These are phyloP conservation scores for Cenococcum geophilum DNA, from an alignment of 495 filamentous ascomycete species.

Conservation along the genomic window DNA sequence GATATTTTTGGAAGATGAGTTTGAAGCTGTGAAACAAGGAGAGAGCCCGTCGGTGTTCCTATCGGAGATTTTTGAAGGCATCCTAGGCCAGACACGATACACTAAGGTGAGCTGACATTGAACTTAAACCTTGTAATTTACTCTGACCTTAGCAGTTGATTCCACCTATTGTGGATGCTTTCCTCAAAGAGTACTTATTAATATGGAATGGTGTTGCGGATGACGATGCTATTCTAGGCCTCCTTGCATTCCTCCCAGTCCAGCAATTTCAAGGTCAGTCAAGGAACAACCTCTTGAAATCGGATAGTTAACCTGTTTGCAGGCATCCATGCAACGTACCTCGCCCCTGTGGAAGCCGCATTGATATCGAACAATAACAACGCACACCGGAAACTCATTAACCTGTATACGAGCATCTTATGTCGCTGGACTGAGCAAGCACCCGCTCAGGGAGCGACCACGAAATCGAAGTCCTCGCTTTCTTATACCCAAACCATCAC, in stretches of 20 bases:
- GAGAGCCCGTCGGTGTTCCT: conserved; percentile 6
- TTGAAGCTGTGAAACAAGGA: conserved; percentile 13
- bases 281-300: not conserved
- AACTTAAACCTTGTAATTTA: not conserved
- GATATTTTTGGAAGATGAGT: conserved; percentile 31
- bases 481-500: conserved; percentile 33
- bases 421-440: conserved; percentile 57
- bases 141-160: conserved; percentile 40
- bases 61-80: conserved; percentile 20
- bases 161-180: conserved; percentile 55
- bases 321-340: conserved; percentile 49
- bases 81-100: conserved; percentile 46
- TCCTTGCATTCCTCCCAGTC: conserved; percentile 59
- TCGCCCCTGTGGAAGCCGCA: conserved; percentile 54
- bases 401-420: conserved; percentile 66
- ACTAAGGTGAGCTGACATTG: conserved; percentile 38
- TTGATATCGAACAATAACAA: conserved; percentile 44
- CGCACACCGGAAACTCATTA: conserved; percentile 52
- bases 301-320: conserved; percentile 10
- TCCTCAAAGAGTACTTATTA: conserved; percentile 55
- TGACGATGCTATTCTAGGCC: conserved; percentile 54
- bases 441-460: conserved; percentile 29
- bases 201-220: conserved; percentile 64
- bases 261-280: conserved; percentile 50
- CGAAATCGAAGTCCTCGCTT: conserved; percentile 6